A percentile compares a stretch with the other conserved stretches of the same genome.
Evolutionary conservation across 768 basidiomycete genomes (phyloP).

Genomic region (Clitopilus hobsonii): DNA sequence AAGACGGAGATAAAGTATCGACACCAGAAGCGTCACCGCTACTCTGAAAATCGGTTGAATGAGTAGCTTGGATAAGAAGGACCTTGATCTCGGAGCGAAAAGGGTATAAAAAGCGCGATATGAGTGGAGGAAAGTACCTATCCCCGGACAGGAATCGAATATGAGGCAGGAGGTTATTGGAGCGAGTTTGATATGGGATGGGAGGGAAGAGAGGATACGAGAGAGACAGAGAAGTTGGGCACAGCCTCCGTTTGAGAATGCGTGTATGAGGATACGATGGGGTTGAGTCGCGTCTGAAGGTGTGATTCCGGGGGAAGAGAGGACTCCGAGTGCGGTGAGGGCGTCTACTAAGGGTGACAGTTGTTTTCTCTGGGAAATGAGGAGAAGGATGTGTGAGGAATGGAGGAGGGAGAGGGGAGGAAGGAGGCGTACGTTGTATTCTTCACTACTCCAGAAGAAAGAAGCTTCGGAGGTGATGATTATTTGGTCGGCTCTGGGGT

Average conservation of each 20-base stretch:
- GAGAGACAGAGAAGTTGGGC: constrained; percentile 30
- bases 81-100: constrained; percentile 10
- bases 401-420: not conserved
- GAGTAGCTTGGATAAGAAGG: constrained; percentile 16
- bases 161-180: constrained; percentile 22
- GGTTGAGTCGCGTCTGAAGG: not conserved
- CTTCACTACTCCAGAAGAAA: constrained; percentile 29
- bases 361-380: constrained; percentile 17
- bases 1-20: constrained; percentile 6
- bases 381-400: not conserved
- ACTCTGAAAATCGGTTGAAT: constrained; percentile 16
- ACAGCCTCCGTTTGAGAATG: constrained; percentile 46
- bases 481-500: constrained; percentile 38
- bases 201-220: constrained; percentile 20
- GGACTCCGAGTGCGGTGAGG: constrained; percentile 30
- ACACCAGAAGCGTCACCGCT: constrained; percentile 21
- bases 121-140: constrained; percentile 19
- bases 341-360: constrained; percentile 31
- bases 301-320: constrained; percentile 16
- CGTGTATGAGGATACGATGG: constrained; percentile 34
- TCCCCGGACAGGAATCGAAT: constrained; percentile 43
- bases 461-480: constrained; percentile 31
- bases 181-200: constrained; percentile 8
- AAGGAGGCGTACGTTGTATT: constrained; percentile 25
- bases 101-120: constrained; percentile 26